Conservation (phyloP, 2,329 filamentous ascomycete species). For the Rutstroemia sp. region DNA sequence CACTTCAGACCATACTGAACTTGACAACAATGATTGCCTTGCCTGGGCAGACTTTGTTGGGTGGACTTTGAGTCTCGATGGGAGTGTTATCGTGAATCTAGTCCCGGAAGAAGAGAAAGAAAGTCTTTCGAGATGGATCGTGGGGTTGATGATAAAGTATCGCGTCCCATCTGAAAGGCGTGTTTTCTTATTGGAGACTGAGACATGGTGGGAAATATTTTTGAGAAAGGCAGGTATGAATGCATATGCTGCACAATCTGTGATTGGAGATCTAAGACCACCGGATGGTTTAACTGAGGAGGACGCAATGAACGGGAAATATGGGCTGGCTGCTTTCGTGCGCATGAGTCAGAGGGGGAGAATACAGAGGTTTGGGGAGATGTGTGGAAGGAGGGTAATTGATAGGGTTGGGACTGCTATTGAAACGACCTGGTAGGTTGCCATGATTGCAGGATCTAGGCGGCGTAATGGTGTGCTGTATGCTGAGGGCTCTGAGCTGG, state of each 20-base stretch:
- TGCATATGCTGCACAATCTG: constrained; percentile 60
- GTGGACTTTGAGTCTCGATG: constrained; percentile 31
- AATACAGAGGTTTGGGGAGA: constrained; percentile 38
- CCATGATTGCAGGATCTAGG: not conserved
- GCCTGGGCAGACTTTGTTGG: constrained; percentile 27
- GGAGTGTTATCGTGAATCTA: constrained; percentile 36
- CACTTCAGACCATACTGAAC: constrained; percentile 40
- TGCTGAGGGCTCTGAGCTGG: too few species aligned
- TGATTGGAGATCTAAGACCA: constrained; percentile 43
- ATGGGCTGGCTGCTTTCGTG: constrained; percentile 48
- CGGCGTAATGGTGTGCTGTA: too few species aligned
- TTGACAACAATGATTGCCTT: constrained; percentile 21
- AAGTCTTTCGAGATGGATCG: constrained; percentile 47
- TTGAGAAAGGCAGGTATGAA: constrained; percentile 61
- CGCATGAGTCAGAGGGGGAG: constrained; percentile 47
- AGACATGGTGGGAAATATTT: constrained; percentile 62
- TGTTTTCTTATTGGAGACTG: constrained; percentile 40
- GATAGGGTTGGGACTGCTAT: constrained; percentile 42
- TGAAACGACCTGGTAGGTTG: constrained; percentile 34
- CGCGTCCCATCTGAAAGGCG: not conserved
- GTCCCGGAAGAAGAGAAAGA: constrained; percentile 41
- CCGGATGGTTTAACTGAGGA: constrained; percentile 19
- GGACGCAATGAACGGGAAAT: constrained; percentile 20
- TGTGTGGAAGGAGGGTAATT: constrained; percentile 48
- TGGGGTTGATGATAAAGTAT: constrained; percentile 41